Conservation (phyloP, 1,139 yeast genomes). For the Geotrichum fermentans region DNA sequence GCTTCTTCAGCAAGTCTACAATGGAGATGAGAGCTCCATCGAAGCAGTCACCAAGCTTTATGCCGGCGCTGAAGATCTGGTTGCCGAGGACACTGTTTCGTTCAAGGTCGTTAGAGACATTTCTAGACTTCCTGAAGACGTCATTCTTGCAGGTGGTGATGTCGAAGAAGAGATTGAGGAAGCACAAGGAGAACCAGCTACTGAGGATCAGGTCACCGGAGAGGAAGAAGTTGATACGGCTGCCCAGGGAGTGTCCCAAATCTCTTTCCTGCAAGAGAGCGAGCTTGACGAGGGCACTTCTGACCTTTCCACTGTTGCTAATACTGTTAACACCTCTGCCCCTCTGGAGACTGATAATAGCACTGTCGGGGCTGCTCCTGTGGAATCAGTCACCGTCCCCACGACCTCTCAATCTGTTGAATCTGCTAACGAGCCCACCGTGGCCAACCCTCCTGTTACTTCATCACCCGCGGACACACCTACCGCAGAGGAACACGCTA, state of each 20-base stretch:
- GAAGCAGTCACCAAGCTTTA: slow-evolving; percentile 34
- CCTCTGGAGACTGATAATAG: too few species aligned
- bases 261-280: slow-evolving; percentile 16
- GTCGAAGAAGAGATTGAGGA: slow-evolving; percentile 13
- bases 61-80: slow-evolving; percentile 29
- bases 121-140: slow-evolving; percentile 26
- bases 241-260: neutral
- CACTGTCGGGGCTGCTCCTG: slow-evolving; percentile 21
- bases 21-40: slow-evolving; percentile 36
- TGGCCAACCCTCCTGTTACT: neutral
- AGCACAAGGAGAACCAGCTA: slow-evolving; percentile 7
- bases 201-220: neutral
- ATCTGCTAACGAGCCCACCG: neutral
- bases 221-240: neutral
- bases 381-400: neutral
- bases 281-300: slow-evolving; percentile 20
- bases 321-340: slow-evolving; percentile 21
- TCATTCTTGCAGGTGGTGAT: slow-evolving; percentile 24
- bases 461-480: neutral
- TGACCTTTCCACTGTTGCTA: slow-evolving; percentile 24
- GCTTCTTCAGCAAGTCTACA: slow-evolving; percentile 33
- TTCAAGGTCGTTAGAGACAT: slow-evolving; percentile 28
- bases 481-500: too few species aligned
- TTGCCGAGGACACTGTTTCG: slow-evolving; percentile 28
- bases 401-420: neutral